A percentile compares a stretch with the other conserved stretches of the same genome.
Conservation (phyloP, 108 stramenopile species). For the Mediolabrus comicus region DNA sequence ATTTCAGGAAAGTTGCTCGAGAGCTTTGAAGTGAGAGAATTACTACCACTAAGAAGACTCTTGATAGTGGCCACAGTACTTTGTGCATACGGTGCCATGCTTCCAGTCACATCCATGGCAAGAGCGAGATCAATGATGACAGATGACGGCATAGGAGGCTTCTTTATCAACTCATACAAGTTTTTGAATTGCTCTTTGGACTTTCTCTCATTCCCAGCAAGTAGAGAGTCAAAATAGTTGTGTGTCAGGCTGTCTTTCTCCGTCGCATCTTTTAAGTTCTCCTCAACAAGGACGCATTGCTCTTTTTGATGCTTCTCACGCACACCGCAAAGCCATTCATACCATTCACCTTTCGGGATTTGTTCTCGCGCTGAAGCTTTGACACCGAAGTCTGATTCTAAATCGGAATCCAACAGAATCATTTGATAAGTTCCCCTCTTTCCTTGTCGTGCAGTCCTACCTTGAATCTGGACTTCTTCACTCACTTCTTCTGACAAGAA, state of each 20-base stretch:
- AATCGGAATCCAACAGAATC: slow-evolving; percentile 55
- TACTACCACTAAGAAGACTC: slow-evolving; percentile 37
- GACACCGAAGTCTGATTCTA: slow-evolving; percentile 53
- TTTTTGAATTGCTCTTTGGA: slow-evolving; percentile 42
- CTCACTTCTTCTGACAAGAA: slow-evolving; percentile 54
- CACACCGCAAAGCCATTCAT: slow-evolving; percentile 47
- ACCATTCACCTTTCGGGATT: slow-evolving; percentile 41
- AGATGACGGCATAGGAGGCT: slow-evolving; percentile 40
- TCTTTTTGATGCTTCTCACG: slow-evolving; percentile 28
- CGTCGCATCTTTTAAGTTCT: slow-evolving; percentile 46
- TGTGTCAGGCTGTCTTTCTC: slow-evolving; percentile 46
- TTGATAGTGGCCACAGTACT: slow-evolving; percentile 24
- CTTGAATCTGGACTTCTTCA: slow-evolving; percentile 71
- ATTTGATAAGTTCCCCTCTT: slow-evolving; percentile 59
- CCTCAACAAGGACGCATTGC: slow-evolving; percentile 36
- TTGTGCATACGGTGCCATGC: slow-evolving; percentile 53
- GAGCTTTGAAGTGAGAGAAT: slow-evolving; percentile 44
- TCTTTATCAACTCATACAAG: slow-evolving; percentile 54
- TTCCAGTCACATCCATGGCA: slow-evolving; percentile 61
- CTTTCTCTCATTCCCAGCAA: slow-evolving; percentile 23
- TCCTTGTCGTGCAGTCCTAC: slow-evolving; percentile 66
- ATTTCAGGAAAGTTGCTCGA: slow-evolving; percentile 50
- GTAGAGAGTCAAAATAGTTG: slow-evolving; percentile 54
- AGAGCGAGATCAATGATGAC: slow-evolving; percentile 51
- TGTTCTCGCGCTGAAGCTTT: slow-evolving; percentile 24